A percentile compares a stretch with the other conserved stretches of the same genome.
phyloP scores from a whole-genome alignment of 2,329 filamentous ascomycete genomes.

The Talaromyces islandicus region DNA sequence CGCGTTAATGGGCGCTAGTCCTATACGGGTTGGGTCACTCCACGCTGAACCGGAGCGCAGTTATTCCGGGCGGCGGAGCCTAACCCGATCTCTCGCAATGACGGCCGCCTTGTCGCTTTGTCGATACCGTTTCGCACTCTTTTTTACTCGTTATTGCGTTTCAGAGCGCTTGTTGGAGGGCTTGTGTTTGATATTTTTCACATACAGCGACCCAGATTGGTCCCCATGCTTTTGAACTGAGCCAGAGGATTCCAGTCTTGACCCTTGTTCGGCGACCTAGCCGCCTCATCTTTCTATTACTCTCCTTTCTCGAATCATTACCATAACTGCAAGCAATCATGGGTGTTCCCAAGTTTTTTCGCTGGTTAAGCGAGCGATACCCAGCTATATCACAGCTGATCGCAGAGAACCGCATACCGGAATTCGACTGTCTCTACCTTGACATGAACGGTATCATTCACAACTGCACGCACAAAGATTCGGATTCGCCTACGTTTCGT shows the following conservation, averaged over 20 bases:
- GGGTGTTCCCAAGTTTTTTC: conserved; percentile 85
- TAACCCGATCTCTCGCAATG: neutral
- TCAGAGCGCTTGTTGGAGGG: neutral
- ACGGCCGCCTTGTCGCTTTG: neutral
- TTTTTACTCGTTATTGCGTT: neutral
- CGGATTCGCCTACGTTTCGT: conserved; percentile 83
- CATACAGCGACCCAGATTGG: neutral
- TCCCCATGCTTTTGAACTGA: neutral
- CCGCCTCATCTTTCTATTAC: neutral
- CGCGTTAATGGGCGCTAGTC: conserved; percentile 13
- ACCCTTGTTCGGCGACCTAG: neutral
- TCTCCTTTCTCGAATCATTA: conserved; percentile 4
- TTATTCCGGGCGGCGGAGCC: neutral
- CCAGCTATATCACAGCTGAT: conserved; percentile 97
- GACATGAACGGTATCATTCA: conserved; percentile 99
- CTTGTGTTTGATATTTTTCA: neutral
- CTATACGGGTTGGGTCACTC: conserved; percentile 10
- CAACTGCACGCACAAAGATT: conserved; percentile 97
- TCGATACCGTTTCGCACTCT: neutral
- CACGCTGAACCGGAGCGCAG: conserved; percentile 13
- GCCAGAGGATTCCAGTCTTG: neutral
- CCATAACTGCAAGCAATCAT: conserved; percentile 35
- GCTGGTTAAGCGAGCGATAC: conserved; percentile 99
- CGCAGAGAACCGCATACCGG: conserved; percentile 95
- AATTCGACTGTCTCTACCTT: conserved; percentile 91